A percentile compares a stretch with the other conserved stretches of the same genome.
phyloP scores from a whole-genome alignment of 768 basidiomycete genomes.

The Amanita subjunquillea region DNA sequence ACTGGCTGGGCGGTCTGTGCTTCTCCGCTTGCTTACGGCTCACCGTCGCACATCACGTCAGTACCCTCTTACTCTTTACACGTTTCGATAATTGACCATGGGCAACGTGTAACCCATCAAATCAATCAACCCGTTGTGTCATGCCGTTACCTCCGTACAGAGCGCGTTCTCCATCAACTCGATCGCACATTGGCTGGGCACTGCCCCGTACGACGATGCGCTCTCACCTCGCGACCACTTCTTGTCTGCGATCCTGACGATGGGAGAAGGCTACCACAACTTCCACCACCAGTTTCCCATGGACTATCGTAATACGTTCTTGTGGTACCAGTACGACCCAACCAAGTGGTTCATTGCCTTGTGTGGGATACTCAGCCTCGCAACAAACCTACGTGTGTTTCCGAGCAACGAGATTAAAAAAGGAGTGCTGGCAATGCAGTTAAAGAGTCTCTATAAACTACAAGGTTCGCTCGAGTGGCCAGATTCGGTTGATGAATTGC shows the following conservation, averaged over 20 bases:
- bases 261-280: constrained; percentile 88
- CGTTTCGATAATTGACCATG: neutral
- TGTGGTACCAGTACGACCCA: constrained; percentile 85
- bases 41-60: constrained; percentile 72
- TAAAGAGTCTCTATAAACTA: constrained; percentile 57
- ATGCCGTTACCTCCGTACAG: constrained; percentile 19
- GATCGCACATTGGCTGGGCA: constrained; percentile 77
- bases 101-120: neutral
- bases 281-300: constrained; percentile 88
- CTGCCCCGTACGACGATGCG: constrained; percentile 73
- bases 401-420: constrained; percentile 84
- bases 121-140: no score
- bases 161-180: constrained; percentile 88
- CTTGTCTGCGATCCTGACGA: constrained; percentile 72
- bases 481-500: constrained; percentile 42
- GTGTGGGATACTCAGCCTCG: constrained; percentile 54
- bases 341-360: constrained; percentile 91
- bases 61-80: constrained; percentile 16
- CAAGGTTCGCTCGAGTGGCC: constrained; percentile 64
- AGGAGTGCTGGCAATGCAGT: constrained; percentile 73
- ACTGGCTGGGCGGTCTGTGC: constrained; percentile 71
- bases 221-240: constrained; percentile 72
- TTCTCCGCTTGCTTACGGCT: constrained; percentile 66
- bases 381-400: constrained; percentile 75
- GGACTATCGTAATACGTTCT: constrained; percentile 73